A percentile compares a stretch with the other conserved stretches of the same genome.
These are phyloP conservation scores for Phytopythium helicoides DNA, from an alignment of 352 stramenopile genomes.

Conservation along the genomic window DNA sequence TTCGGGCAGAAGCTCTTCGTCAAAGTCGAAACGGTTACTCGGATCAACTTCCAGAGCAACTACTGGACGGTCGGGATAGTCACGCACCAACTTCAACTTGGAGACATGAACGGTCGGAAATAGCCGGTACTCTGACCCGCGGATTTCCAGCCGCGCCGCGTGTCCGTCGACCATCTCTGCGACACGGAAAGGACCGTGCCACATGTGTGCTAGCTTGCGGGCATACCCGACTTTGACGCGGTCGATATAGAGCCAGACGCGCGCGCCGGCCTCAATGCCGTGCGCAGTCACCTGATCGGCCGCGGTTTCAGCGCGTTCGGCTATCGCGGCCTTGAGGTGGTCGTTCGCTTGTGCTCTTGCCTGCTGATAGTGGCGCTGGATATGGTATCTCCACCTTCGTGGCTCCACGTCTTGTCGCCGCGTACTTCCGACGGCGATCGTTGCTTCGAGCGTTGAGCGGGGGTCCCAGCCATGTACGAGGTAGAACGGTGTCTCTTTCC, in stretches of 20 bases:
- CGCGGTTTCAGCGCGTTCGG: too few species aligned
- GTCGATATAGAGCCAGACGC: too few species aligned
- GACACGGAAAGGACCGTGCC: too few species aligned
- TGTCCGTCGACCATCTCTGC: constrained; percentile 6
- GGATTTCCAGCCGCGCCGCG: constrained; percentile 6
- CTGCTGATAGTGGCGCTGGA: constrained; percentile 9
- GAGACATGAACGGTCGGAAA: constrained; percentile 21
- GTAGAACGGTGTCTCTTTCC: too few species aligned
- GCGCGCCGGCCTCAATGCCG: too few species aligned
- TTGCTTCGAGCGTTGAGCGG: too few species aligned
- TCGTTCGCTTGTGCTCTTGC: constrained; percentile 9
- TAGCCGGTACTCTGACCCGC: constrained; percentile 8
- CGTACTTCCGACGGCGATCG: not conserved
- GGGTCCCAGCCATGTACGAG: too few species aligned
- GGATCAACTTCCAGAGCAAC: not conserved
- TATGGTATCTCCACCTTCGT: not conserved
- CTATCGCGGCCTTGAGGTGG: too few species aligned
- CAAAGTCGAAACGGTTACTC: constrained; percentile 13
- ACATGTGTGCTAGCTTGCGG: too few species aligned
- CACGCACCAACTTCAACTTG: too few species aligned
- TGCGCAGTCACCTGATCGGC: too few species aligned
- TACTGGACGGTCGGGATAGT: not conserved
- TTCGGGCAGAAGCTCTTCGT: constrained; percentile 18
- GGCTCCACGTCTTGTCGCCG: not conserved
- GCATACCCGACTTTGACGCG: too few species aligned